A percentile compares a stretch with the other conserved stretches of the same genome.
Evolutionary conservation across 768 basidiomycete species (phyloP).

Genomic region (Dentipellis sp.): DNA sequence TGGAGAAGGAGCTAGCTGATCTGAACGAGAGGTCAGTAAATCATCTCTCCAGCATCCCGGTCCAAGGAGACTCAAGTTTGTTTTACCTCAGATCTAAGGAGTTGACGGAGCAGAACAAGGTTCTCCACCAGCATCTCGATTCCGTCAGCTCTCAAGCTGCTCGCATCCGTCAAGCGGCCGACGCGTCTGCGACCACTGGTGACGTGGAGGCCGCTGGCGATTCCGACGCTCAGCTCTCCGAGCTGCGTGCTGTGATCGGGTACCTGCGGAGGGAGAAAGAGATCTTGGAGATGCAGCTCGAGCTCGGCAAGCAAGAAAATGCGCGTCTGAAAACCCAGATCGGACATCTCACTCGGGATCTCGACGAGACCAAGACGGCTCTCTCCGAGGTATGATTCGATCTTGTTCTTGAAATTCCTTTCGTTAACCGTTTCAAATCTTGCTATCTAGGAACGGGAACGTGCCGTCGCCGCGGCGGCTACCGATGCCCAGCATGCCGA

Average conservation of each 20-base stretch:
- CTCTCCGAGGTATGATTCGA: conserved; percentile 53
- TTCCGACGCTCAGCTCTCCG: conserved; percentile 54
- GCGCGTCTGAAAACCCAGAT: conserved; percentile 65
- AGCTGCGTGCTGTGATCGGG: conserved; percentile 68
- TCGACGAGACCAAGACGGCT: conserved; percentile 62
- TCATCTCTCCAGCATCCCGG: background rate
- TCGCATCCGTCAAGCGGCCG: conserved; percentile 66
- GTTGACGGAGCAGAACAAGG: conserved; percentile 62
- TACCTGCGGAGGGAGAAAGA: conserved; percentile 89
- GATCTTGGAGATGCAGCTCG: conserved; percentile 81
- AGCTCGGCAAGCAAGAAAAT: conserved; percentile 73
- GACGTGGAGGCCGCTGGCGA: conserved; percentile 42
- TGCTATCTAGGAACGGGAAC: conserved; percentile 62
- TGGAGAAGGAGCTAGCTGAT: conserved; percentile 72
- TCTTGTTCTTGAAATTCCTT: background rate
- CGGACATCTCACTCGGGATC: conserved; percentile 57
- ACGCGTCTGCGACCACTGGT: conserved; percentile 32
- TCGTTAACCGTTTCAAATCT: background rate
- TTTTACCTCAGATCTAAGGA: conserved; percentile 50
- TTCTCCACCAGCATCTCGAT: conserved; percentile 79
- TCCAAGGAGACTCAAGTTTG: too few relatives aligned
- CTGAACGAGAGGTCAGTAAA: conserved; percentile 53
- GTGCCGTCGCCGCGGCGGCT: conserved; percentile 57
- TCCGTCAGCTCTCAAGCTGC: conserved; percentile 75
- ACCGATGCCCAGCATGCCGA: conserved; percentile 78